Percentiles rank a stretch among this genome's conserved stretches.
These are phyloP conservation scores for Priceomyces castillae DNA, from an alignment of 805 yeast species.

Conservation along the genomic window DNA sequence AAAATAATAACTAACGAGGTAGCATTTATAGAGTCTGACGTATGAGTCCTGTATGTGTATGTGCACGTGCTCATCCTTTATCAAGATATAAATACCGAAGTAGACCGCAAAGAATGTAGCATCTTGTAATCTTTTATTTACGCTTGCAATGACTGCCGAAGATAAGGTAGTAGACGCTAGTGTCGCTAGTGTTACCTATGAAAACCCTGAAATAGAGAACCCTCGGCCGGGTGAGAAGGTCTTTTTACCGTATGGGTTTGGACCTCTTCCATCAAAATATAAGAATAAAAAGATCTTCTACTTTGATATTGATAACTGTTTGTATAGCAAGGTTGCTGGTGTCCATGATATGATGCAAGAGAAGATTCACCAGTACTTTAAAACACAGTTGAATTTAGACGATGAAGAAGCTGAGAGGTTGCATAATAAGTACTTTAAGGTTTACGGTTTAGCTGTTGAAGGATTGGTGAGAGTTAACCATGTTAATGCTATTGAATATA, in stretches of 20 bases:
- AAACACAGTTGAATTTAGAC: constrained; percentile 53
- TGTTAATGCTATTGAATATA: constrained; percentile 86
- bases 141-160: constrained; percentile 3
- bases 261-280: constrained; percentile 28
- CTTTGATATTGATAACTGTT: constrained; percentile 93
- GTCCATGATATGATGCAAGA: constrained; percentile 88
- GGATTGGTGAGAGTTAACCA: constrained; percentile 71
- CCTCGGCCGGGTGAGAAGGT: constrained; percentile 20
- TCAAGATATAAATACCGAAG: background rate
- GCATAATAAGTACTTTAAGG: constrained; percentile 73
- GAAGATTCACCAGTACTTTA: constrained; percentile 79
- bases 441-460: constrained; percentile 90
- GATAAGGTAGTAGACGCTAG: background rate
- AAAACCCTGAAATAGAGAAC: constrained; percentile 24
- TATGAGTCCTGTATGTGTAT: background rate
- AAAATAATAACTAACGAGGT: background rate
- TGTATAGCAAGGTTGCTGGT: constrained; percentile 69
- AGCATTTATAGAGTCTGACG: background rate
- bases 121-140: background rate
- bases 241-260: constrained; percentile 29
- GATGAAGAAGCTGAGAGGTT: constrained; percentile 73
- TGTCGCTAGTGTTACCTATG: constrained; percentile 14
- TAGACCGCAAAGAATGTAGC: background rate
- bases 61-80: background rate
- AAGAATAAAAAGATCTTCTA: constrained; percentile 50